These are phyloP conservation scores for Scheffersomyces illinoinensis DNA, from an alignment of 1,139 yeast genomes.

Conservation along the genomic window DNA sequence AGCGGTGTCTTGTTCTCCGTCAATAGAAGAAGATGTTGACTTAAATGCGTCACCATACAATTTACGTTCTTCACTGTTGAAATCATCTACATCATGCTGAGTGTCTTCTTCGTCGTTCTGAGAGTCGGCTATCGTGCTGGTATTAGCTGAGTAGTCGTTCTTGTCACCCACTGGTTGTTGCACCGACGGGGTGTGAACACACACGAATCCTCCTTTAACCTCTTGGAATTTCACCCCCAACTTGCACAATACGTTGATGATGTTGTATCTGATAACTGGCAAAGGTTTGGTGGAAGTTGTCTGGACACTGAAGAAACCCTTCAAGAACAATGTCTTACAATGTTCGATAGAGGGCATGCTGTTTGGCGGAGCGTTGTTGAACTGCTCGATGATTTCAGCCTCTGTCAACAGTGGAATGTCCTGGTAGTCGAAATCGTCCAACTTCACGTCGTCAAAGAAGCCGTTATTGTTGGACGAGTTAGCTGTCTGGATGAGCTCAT, in stretches of 20 bases:
- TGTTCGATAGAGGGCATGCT: slow-evolving; percentile 93
- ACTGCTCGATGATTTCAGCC: slow-evolving; percentile 64
- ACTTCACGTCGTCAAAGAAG: slow-evolving; percentile 66
- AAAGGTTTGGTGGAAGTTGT: slow-evolving; percentile 92
- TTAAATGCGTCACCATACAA: slow-evolving; percentile 48
- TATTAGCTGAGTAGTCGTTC: slow-evolving; percentile 1
- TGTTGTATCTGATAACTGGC: slow-evolving; percentile 83
- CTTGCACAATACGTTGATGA: slow-evolving; percentile 73
- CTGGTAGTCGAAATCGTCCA: slow-evolving; percentile 42
- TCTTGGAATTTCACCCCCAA: slow-evolving; percentile 84
- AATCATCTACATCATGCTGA: slow-evolving; percentile 24
- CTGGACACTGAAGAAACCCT: slow-evolving; percentile 94
- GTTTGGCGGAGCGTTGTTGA: slow-evolving; percentile 69
- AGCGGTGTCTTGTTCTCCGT: slow-evolving; percentile 16
- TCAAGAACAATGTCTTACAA: slow-evolving; percentile 87
- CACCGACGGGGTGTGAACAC: slow-evolving; percentile 66
- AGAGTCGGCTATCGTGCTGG: slow-evolving; percentile 1
- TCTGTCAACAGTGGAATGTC: slow-evolving; percentile 53
- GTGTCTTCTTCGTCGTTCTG: slow-evolving; percentile 8
- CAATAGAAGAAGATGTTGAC: slow-evolving; percentile 36
- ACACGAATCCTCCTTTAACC: slow-evolving; percentile 91
- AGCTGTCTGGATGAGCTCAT: slow-evolving; percentile 29
- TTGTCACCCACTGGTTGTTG: slow-evolving; percentile 10
- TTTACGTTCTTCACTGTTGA: slow-evolving; percentile 36
- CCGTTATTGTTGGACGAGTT: slow-evolving; percentile 45